Base-by-base conservation (phyloP, 495 filamentous ascomycete species). In the Penicillium tannophilum region DNA sequence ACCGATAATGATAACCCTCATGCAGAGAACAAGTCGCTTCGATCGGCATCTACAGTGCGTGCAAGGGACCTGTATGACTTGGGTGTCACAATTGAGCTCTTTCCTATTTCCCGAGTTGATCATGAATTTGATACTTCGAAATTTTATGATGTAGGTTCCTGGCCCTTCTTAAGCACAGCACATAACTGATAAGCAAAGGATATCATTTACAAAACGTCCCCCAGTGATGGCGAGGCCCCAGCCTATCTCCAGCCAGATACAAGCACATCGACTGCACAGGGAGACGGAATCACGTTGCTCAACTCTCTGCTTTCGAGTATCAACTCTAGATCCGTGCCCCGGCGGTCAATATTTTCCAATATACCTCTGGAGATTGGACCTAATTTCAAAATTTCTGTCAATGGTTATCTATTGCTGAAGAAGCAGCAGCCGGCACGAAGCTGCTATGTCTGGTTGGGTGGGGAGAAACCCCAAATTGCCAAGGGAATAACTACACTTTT, bases 11-110 rank as follows among this genome's bases (percentile, higher is more conserved):
- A 99, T 68, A 82, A 92, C 68, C 94, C 95, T 6, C 91, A 96
- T 67, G 79, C 72, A 2, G 76, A 83, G 3, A 87, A 89, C 62
- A 93, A 91, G 67, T 73, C 79, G 7, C 71, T 87, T 20, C 87
- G 86, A 41, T 89, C 88, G 42, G 85, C 87, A 19, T 89, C 95
- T 4, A 87, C 91, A 8, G 90, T 92, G 3, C 84, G 92, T 36
- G 95, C 94, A 24, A 94, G 94, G 67, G 95, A 99, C 79, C 72
- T 99, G 7, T 97, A 98, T 63, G 95, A 99, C 67, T 79, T 98
- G 7, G 93, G 93, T 9, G 91, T 97, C 11, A 86, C 84, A 6
- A 95, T 99, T 55, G 94, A 98, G 65, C 83, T 98, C 2, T 98
- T 98, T 65, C 93, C 94, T 4, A 93, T 99, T 52, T 91, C 91